Base-by-base conservation (phyloP, 192 early-diverging fungal genomes). In the Backusella circina region DNA sequence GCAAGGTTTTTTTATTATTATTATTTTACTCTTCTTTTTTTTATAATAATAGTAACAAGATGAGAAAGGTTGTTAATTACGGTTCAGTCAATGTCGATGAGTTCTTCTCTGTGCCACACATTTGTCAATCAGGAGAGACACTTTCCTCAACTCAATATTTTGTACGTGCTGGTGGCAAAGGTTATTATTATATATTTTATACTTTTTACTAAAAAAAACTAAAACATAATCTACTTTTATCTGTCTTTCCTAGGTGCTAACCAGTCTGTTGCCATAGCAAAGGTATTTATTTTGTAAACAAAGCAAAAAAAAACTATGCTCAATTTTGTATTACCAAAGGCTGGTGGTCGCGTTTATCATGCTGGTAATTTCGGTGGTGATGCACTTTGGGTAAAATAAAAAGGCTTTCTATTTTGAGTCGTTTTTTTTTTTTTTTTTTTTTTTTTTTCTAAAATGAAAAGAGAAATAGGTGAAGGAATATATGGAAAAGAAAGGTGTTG, bases 351-450 rank as follows among this genome's bases (percentile, higher is more conserved):
- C 9, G 90, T 95, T 5, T 86, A 88, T 67, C 89, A 93, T 66
- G 91, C 90, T 16, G 97, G 95, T 38, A 89, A 87, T 70, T 86
- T 98, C 13, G 97, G 97, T 18, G 80, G 80, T 9, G 97, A 98
- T 81, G 96, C 94, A 10, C 70, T 72, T 38, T 96, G 92, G 92
- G 88, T 80, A 69, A 68, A 67, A 31, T 37, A 66, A 8, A 37
- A 32, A 15, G 5, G 3, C 10, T 65, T 23, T 65, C 30, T 30
- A 26, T 65, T 65, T 65, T 31, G 26, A 23, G 21, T 65, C 6
- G 9, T 28, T 13, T 3, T 8, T 26, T 65, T 31, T 30, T 65
- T 13, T 8, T 65, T n/a, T n/a, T n/a, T 15, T 13, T 28, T 13
- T 3, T 8, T 26, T 65, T 31, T 30, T 65, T 13, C 15, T 65